phyloP scores from a whole-genome alignment of 106 monocot genomes.

The Allium cepa region DNA sequence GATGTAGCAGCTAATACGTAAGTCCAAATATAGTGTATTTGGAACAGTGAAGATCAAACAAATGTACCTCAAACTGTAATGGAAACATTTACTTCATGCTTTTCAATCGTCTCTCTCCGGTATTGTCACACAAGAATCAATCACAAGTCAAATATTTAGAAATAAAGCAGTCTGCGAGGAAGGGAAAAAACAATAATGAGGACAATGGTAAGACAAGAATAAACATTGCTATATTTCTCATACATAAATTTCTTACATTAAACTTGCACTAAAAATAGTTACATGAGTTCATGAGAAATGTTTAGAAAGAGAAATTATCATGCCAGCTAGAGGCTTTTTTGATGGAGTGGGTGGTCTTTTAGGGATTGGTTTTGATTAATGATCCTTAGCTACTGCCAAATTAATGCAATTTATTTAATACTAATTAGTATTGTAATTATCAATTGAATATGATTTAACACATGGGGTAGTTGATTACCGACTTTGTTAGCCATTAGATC shows the following conservation, averaged over 20 bases:
- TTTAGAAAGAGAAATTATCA: slow-evolving; percentile 53
- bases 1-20: too few relatives aligned
- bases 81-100: slow-evolving; percentile 61
- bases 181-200: not conserved
- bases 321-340: slow-evolving; percentile 40
- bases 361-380: slow-evolving; percentile 4
- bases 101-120: slow-evolving; percentile 65
- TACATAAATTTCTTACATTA: too few relatives aligned
- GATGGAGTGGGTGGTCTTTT: slow-evolving; percentile 12
- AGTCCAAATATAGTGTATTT: too few relatives aligned
- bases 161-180: not conserved
- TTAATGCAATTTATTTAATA: not conserved
- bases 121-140: slow-evolving; percentile 18
- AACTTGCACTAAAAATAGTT: not conserved
- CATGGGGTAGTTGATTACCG: not conserved
- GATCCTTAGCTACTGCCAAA: slow-evolving; percentile 1
- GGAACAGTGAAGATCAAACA: not conserved
- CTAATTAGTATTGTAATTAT: not conserved
- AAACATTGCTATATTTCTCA: too few relatives aligned
- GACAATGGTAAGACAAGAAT: not conserved
- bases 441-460: not conserved
- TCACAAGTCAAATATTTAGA: not conserved
- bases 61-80: slow-evolving; percentile 30
- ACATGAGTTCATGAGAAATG: slow-evolving; percentile 53
- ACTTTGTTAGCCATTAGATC: slow-evolving; percentile 36